Evolutionary conservation across 176 grass and related monocot species (phyloP).

Genomic region (Juncus inflexus): DNA sequence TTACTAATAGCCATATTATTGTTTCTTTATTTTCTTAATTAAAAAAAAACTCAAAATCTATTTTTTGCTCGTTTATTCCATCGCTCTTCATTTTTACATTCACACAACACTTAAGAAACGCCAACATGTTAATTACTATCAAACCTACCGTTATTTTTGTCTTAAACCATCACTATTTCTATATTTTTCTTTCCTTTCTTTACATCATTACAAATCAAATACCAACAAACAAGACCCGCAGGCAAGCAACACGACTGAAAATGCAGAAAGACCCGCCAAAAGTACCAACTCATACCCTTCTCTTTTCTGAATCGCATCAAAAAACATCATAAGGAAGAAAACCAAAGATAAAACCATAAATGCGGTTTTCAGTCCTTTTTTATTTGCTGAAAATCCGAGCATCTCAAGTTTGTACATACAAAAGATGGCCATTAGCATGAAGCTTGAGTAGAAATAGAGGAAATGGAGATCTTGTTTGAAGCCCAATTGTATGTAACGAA

Average conservation of each 20-base stretch:
- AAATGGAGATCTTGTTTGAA: background rate
- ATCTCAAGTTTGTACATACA: background rate
- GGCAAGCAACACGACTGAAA: background rate
- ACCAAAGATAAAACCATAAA: background rate
- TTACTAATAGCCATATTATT: no score
- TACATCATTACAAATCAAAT: background rate
- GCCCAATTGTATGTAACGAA: background rate
- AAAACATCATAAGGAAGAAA: background rate
- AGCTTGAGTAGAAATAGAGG: background rate
- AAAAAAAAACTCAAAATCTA: no score
- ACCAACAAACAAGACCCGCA: background rate
- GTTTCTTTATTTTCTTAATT: no score
- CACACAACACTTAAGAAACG: no score
- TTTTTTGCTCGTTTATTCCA: no score
- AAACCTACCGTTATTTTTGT: background rate
- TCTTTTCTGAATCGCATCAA: background rate
- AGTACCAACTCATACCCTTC: background rate
- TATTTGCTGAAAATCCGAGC: background rate
- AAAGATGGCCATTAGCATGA: background rate
- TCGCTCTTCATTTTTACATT: no score
- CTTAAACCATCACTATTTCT: no score
- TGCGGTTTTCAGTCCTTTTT: background rate
- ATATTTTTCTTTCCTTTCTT: no score
- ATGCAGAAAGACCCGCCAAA: background rate
- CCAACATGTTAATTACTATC: background rate